phyloP scores from a whole-genome alignment of 2,329 filamentous ascomycete species.

The Cytospora piceae region DNA sequence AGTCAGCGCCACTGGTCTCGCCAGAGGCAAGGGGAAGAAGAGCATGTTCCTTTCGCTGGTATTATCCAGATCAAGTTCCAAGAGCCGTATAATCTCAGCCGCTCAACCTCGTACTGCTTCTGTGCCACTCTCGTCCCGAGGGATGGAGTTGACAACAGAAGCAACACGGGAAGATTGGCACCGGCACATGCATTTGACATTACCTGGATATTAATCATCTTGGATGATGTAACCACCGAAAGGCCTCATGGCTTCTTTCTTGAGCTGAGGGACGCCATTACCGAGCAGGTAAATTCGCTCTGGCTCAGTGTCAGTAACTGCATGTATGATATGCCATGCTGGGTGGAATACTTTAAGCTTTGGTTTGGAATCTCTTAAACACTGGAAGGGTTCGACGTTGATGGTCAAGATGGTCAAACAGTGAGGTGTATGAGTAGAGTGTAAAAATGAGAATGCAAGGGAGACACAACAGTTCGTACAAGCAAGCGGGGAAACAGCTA shows the following conservation, averaged over 20 bases:
- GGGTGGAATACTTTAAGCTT: neutral
- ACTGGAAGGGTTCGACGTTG: neutral
- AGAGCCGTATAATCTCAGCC: constrained; percentile 46
- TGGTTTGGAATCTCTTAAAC: neutral
- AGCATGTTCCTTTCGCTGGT: constrained; percentile 95
- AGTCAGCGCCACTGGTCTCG: constrained; percentile 45
- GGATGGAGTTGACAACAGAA: neutral
- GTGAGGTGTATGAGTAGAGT: neutral
- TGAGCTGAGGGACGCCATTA: constrained; percentile 20
- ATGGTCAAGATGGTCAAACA: no score
- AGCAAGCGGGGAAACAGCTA: neutral
- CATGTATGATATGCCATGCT: neutral
- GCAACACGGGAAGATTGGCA: constrained; percentile 35
- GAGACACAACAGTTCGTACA: neutral
- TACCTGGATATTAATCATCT: constrained; percentile 39
- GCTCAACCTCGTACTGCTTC: constrained; percentile 26
- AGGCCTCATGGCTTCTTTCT: constrained; percentile 27
- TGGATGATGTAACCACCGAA: constrained; percentile 29
- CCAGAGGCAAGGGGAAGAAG: constrained; percentile 47
- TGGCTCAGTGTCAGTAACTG: constrained; percentile 13
- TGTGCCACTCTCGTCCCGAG: neutral
- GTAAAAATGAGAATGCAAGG: neutral
- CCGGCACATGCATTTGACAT: constrained; percentile 43
- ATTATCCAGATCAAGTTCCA: constrained; percentile 42
- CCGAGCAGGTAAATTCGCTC: constrained; percentile 14